These are phyloP conservation scores for Dactylis glomerata DNA, from an alignment of 176 grass and related monocot species.

Conservation along the genomic window DNA sequence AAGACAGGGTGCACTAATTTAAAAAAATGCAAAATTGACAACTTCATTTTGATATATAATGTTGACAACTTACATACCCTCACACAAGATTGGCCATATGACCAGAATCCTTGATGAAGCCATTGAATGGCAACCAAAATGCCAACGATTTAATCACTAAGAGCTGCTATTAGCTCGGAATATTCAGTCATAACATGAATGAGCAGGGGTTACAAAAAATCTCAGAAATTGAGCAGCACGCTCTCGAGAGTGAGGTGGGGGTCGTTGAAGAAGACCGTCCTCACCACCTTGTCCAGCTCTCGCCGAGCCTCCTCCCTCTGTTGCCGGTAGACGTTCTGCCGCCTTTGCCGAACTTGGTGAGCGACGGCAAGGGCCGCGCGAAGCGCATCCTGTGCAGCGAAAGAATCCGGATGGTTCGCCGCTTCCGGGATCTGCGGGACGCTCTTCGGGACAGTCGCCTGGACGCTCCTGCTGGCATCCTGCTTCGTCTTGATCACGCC, in stretches of 20 bases:
- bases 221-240: constrained; percentile 14
- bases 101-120: no score
- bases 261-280: constrained; percentile 46
- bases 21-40: no score
- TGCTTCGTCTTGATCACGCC: neutral
- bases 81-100: no score
- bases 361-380: neutral
- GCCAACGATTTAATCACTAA: no score
- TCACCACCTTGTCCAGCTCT: constrained; percentile 25
- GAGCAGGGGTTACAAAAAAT: neutral
- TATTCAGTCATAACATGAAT: no score
- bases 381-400: neutral
- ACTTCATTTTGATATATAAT: no score
- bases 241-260: constrained; percentile 15
- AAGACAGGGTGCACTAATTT: no score
- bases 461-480: neutral
- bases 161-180: no score
- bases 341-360: neutral
- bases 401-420: neutral
- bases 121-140: no score
- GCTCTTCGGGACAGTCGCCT: neutral
- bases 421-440: neutral
- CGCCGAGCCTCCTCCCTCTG: constrained; percentile 22
- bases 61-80: no score
- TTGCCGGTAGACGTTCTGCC: neutral